These are phyloP conservation scores for Fraxinus sp. DNA, from an alignment of 305 asterid species.

Conservation along the genomic window DNA sequence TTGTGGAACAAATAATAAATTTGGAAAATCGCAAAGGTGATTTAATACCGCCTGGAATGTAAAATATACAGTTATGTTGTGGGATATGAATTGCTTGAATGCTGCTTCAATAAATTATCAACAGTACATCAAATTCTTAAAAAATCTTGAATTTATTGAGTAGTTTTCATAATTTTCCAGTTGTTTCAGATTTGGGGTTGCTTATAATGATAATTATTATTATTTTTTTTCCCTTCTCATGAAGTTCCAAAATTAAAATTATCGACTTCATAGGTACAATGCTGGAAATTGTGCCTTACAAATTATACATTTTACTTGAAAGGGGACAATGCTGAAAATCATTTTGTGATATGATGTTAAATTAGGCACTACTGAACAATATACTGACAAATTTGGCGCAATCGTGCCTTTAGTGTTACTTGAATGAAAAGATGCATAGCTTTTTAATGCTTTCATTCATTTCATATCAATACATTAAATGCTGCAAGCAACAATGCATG, in stretches of 20 bases:
- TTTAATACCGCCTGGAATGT: conserved; percentile 42
- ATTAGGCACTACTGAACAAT: neutral
- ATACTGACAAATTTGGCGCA: neutral
- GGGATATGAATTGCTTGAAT: conserved; percentile 36
- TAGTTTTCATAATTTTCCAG: conserved; percentile 7
- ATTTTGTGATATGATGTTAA: neutral
- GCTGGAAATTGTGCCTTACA: neutral
- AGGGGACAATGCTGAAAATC: neutral
- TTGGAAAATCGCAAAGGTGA: conserved; percentile 33
- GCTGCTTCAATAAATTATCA: conserved; percentile 30
- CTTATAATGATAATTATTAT: neutral
- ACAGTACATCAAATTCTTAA: conserved; percentile 30
- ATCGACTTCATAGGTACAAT: neutral
- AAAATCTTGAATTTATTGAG: conserved; percentile 28
- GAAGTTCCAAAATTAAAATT: neutral
- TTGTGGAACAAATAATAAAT: conserved; percentile 42
- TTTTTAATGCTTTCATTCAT: neutral
- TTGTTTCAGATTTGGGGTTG: conserved; percentile 7
- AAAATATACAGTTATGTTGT: conserved; percentile 44
- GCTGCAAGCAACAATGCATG: neutral
- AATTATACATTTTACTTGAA: neutral
- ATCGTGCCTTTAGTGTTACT: neutral
- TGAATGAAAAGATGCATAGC: neutral
- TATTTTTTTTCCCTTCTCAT: neutral
- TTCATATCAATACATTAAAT: neutral